Percentiles rank a stretch among this genome's conserved stretches.
Evolutionary conservation across 164 flowering plant species (phyloP).

Genomic region (Vitis labrusca): DNA sequence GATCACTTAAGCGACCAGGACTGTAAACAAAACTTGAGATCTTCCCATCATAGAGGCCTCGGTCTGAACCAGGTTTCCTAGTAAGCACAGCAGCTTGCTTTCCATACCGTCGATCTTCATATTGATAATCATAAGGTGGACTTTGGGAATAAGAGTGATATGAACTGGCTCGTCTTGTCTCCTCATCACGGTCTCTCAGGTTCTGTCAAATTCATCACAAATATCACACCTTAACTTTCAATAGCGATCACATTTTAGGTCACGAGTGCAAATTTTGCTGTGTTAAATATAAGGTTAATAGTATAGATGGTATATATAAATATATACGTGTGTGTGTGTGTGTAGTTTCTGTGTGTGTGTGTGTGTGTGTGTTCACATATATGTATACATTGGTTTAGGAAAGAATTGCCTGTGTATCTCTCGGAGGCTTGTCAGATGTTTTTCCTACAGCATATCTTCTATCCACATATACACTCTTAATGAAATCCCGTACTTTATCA

Average conservation of each 20-base stretch:
- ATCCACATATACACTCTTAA: conserved; percentile 76
- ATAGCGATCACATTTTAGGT: too few species aligned
- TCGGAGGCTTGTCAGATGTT: conserved; percentile 72
- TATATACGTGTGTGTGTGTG: too few species aligned
- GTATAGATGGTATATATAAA: too few species aligned
- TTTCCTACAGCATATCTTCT: conserved; percentile 64
- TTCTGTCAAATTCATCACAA: conserved; percentile 32
- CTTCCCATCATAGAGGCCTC: conserved; percentile 67
- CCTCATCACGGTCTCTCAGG: conserved; percentile 55
- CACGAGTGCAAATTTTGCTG: too few species aligned
- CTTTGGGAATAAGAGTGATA: conserved; percentile 99
- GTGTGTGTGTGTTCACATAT: too few species aligned
- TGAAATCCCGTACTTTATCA: conserved; percentile 75
- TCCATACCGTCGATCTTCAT: conserved; percentile 90
- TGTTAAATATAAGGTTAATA: too few species aligned
- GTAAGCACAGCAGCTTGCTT: conserved; percentile 62
- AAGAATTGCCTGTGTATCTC: conserved; percentile 57
- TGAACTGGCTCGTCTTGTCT: conserved; percentile 87
- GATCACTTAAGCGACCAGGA: conserved; percentile 66
- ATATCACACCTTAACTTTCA: conserved; percentile 12
- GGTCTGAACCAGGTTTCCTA: conserved; percentile 90
- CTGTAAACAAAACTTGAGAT: conserved; percentile 67
- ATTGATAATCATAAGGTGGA: conserved; percentile 97
- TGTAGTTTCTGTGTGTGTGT: too few species aligned
- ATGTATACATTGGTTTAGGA: background rate